Evolutionary conservation across 345 rosid genomes (phyloP).

Genomic region (Rhodomyrtus tomentosa): DNA sequence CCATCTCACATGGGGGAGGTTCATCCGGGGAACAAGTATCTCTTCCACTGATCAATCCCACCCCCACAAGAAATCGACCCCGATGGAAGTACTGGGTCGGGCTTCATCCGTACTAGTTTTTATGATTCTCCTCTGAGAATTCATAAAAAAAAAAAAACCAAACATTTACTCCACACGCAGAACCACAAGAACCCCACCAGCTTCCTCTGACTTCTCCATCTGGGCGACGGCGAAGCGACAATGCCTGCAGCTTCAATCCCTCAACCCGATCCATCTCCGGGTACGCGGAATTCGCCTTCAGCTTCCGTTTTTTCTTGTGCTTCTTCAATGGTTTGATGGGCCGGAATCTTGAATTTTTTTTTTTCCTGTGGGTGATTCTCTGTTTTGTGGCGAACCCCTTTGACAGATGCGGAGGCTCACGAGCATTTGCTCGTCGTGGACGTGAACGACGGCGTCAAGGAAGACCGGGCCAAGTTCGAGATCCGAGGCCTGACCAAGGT

Average conservation of each 20-base stretch:
- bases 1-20: neutral
- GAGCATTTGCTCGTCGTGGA: conserved; percentile 33
- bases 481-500: conserved; percentile 33
- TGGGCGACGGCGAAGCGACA: neutral
- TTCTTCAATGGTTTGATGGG: neutral
- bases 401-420: conserved; percentile 15
- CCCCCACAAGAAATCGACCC: neutral
- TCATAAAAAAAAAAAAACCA: neutral
- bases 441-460: neutral
- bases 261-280: neutral
- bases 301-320: neutral
- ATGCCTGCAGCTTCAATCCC: neutral
- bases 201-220: neutral
- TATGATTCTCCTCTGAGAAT: neutral
- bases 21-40: neutral
- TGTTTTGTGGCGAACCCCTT: neutral
- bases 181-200: neutral
- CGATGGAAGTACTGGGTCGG: neutral
- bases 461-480: conserved; percentile 26
- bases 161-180: neutral
- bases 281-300: neutral
- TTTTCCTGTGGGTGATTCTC: neutral
- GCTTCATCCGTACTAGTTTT: neutral
- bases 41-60: neutral
- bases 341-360: neutral